A percentile compares a stretch with the other conserved stretches of the same genome.
Conservation (phyloP, 192 early-diverging fungal genomes). For the Spinellus fusiger region DNA sequence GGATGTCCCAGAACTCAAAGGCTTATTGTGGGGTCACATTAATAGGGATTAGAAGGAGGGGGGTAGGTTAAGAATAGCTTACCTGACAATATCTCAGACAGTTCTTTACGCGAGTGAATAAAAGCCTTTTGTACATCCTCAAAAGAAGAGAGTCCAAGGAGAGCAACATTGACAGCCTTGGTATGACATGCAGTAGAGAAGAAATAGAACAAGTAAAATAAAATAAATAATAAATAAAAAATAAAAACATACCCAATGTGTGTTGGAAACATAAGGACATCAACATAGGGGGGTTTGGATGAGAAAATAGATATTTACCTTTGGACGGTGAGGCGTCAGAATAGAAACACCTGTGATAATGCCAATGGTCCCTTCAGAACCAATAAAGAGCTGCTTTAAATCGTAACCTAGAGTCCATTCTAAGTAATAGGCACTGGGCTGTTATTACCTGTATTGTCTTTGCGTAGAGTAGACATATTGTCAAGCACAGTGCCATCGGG, state of each 20-base stretch:
- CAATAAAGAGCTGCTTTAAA: slow-evolving; percentile 98
- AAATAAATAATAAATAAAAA: too few species aligned
- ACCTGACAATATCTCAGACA: slow-evolving; percentile 87
- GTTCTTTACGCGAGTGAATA: slow-evolving; percentile 62
- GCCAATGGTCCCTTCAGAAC: slow-evolving; percentile 94
- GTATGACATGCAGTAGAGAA: too few species aligned
- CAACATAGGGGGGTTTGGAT: not conserved
- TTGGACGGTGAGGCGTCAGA: slow-evolving; percentile 69
- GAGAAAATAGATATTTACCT: slow-evolving; percentile 19
- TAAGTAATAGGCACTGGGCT: not conserved
- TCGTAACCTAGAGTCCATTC: slow-evolving; percentile 62
- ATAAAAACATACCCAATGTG: too few species aligned
- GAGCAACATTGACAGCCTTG: slow-evolving; percentile 63
- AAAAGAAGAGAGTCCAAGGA: slow-evolving; percentile 75
- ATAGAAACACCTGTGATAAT: slow-evolving; percentile 94
- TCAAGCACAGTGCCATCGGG: slow-evolving; percentile 89
- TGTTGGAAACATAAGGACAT: too few species aligned
- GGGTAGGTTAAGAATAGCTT: not conserved
- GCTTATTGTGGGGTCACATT: slow-evolving; percentile 37
- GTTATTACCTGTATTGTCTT: slow-evolving; percentile 85
- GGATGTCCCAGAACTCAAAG: slow-evolving; percentile 94
- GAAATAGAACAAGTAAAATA: too few species aligned
- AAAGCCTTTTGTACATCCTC: slow-evolving; percentile 80
- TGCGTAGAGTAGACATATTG: slow-evolving; percentile 78
- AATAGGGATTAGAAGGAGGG: not conserved